Percentiles rank a stretch among this genome's conserved stretches.
phyloP scores from a whole-genome alignment of 495 filamentous ascomycete species.

The Talaromyces proteolyticus region DNA sequence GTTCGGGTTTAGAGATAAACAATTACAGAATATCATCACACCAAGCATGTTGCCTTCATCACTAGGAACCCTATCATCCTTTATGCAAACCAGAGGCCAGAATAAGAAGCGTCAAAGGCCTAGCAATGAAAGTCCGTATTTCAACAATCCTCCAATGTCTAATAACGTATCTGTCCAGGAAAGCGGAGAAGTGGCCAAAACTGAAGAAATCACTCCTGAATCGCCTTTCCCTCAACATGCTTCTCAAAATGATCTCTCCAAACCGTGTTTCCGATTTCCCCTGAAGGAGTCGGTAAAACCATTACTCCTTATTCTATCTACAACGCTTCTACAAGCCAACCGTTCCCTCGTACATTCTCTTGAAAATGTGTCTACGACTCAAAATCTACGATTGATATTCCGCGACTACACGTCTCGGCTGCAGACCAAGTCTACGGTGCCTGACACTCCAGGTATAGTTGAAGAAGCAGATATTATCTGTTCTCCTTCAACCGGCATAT shows the following conservation, averaged over 20 bases:
- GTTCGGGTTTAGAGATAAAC: slow-evolving; percentile 21
- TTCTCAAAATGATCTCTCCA: neutral
- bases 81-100: slow-evolving; percentile 7
- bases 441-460: neutral
- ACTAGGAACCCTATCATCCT: slow-evolving; percentile 5
- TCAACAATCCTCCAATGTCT: neutral
- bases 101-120: slow-evolving; percentile 2
- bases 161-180: neutral
- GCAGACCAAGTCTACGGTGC: neutral
- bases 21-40: slow-evolving; percentile 7
- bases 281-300: neutral
- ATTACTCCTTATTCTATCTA: slow-evolving; percentile 18
- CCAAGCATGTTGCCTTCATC: neutral
- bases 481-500: slow-evolving; percentile 62
- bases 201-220: neutral
- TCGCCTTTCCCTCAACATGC: neutral
- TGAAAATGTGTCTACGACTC: slow-evolving; percentile 13
- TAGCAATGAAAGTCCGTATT: neutral
- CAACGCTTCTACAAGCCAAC: slow-evolving; percentile 22
- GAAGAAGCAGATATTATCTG: slow-evolving; percentile 73
- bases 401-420: slow-evolving; percentile 14
- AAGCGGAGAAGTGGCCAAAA: neutral
- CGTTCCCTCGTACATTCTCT: slow-evolving; percentile 16
- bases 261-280: slow-evolving; percentile 1
- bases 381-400: slow-evolving; percentile 14